Conservation (phyloP, 352 stramenopile genomes). For the Globisporangium emineosum region DNA sequence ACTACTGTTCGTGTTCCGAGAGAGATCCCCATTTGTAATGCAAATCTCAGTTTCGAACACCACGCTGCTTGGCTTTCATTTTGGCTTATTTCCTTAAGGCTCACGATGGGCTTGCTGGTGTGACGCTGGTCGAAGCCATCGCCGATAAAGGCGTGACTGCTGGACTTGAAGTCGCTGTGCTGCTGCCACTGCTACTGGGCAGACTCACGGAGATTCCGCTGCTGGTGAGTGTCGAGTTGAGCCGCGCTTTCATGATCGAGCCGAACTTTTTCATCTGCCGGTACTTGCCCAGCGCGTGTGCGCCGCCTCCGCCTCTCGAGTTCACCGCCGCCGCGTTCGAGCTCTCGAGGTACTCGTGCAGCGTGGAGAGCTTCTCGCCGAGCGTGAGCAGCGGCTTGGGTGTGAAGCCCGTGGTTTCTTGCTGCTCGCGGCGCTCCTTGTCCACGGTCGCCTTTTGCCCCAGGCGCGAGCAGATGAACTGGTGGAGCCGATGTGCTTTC, state of each 20-base stretch:
- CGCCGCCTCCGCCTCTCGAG: slow-evolving; percentile 19
- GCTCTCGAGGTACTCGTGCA: slow-evolving; percentile 61
- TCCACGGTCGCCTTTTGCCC: slow-evolving; percentile 17
- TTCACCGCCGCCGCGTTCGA: slow-evolving; percentile 18
- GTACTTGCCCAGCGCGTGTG: slow-evolving; percentile 47
- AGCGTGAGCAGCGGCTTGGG: slow-evolving; percentile 35
- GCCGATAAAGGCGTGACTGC: not conserved
- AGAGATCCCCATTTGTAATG: not conserved
- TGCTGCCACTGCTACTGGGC: not conserved
- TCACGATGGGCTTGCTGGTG: too few species aligned
- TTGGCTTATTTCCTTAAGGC: too few species aligned
- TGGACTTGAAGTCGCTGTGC: not conserved
- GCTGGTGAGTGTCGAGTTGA: slow-evolving; percentile 17
- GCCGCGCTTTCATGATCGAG: slow-evolving; percentile 54
- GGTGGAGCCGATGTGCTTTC: slow-evolving; percentile 48
- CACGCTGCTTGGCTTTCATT: not conserved
- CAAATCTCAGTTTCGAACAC: not conserved
- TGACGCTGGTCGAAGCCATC: not conserved
- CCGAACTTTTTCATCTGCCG: slow-evolving; percentile 65
- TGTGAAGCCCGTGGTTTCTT: slow-evolving; percentile 47
- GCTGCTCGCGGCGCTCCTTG: slow-evolving; percentile 26
- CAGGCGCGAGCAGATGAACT: slow-evolving; percentile 68
- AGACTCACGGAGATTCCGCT: slow-evolving; percentile 7
- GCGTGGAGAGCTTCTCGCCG: slow-evolving; percentile 59
- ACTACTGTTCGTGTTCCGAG: not conserved